These are phyloP conservation scores for Immersiella caudata DNA, from an alignment of 495 filamentous ascomycete genomes.

Conservation along the genomic window DNA sequence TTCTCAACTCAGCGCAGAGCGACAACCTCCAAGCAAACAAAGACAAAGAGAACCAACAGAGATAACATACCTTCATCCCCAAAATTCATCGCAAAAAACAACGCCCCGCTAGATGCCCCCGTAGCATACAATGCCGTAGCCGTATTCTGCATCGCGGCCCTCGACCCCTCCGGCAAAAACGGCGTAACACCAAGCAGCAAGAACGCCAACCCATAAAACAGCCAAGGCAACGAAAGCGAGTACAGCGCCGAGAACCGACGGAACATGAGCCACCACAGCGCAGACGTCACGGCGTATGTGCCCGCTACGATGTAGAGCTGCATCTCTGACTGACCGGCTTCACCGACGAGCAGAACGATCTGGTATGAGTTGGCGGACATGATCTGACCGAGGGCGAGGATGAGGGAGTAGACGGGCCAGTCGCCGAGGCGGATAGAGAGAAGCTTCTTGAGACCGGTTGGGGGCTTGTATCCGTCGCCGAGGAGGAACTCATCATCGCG, in stretches of 20 bases:
- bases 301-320: conserved; percentile 64
- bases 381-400: conserved; percentile 70
- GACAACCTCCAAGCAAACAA: no score
- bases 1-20: not conserved
- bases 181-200: conserved; percentile 64
- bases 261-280: conserved; percentile 53
- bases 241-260: conserved; percentile 37
- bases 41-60: no score
- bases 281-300: conserved; percentile 60
- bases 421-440: conserved; percentile 43
- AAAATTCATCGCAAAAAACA: conserved; percentile 71
- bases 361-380: conserved; percentile 69
- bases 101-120: conserved; percentile 60
- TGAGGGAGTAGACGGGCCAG: conserved; percentile 73
- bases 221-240: conserved; percentile 53
- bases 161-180: conserved; percentile 40
- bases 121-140: conserved; percentile 62
- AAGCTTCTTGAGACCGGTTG: conserved; percentile 60
- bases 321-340: conserved; percentile 58
- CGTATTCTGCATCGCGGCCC: conserved; percentile 59
- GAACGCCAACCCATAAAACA: conserved; percentile 63
- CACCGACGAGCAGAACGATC: conserved; percentile 65
- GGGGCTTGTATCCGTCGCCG: conserved; percentile 67
- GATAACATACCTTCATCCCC: conserved; percentile 51
- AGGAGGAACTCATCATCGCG: conserved; percentile 59